A percentile compares a stretch with the other conserved stretches of the same genome.
phyloP scores from a whole-genome alignment of 1,284 basidiomycete species.

The Porphyrellus sp. region DNA sequence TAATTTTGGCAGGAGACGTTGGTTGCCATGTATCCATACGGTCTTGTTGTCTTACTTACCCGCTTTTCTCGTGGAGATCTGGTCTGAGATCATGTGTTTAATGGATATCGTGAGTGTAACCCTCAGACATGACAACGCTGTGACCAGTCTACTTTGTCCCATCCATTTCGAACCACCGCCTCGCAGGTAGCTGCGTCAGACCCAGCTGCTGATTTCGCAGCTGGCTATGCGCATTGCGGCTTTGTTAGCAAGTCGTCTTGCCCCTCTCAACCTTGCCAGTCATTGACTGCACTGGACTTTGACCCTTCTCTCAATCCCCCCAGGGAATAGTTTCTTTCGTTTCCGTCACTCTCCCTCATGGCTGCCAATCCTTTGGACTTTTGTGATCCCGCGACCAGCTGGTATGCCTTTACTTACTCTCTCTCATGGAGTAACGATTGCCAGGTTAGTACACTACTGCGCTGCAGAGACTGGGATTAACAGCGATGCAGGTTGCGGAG shows the following conservation, averaged over 20 bases:
- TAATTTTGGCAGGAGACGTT: neutral
- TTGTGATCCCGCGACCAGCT: slow-evolving; percentile 19
- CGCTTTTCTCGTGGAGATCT: neutral
- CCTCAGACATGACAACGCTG: slow-evolving; percentile 13
- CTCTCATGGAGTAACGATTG: slow-evolving; percentile 35
- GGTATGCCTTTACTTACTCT: slow-evolving; percentile 28
- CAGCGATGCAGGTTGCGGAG: slow-evolving; percentile 49
- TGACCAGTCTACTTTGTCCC: neutral
- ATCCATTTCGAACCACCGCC: neutral
- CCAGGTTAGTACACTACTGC: slow-evolving; percentile 30
- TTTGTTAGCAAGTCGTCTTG: neutral
- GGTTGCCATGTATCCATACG: slow-evolving; percentile 27
- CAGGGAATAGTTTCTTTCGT: slow-evolving; percentile 15
- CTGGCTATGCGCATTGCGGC: slow-evolving; percentile 5
- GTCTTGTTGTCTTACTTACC: neutral
- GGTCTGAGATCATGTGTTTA: slow-evolving; percentile 9
- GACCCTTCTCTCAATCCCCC: slow-evolving; percentile 1
- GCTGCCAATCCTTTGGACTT: slow-evolving; percentile 8
- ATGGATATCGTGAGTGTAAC: neutral
- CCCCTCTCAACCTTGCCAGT: neutral
- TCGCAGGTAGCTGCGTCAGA: slow-evolving; percentile 7
- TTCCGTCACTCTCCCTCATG: slow-evolving; percentile 23
- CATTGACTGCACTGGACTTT: slow-evolving; percentile 5
- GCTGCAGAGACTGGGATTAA: slow-evolving; percentile 7
- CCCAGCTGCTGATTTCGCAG: slow-evolving; percentile 7